Conservation (phyloP, 1,284 basidiomycete species). For the Irpex sp. region DNA sequence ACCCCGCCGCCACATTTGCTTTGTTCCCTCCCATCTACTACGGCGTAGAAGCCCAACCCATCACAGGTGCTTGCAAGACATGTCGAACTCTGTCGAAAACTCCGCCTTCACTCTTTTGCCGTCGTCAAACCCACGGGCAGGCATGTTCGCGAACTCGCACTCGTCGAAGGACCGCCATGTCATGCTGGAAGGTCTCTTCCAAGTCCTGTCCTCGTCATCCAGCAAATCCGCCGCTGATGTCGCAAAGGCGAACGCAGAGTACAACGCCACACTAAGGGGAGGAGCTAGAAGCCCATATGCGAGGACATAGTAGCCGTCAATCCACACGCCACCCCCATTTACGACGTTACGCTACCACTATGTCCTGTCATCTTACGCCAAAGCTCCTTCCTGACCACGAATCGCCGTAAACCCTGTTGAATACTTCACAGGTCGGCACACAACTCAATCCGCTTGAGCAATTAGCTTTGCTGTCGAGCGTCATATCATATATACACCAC, state of each 20-base stretch:
- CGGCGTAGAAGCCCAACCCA: not conserved
- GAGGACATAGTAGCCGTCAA: not conserved
- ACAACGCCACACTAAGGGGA: not conserved
- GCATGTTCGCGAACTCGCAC: constrained; percentile 8
- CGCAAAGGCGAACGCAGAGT: not conserved
- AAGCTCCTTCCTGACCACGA: not conserved
- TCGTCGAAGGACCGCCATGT: constrained; percentile 6
- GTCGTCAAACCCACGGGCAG: not conserved
- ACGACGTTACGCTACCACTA: not conserved
- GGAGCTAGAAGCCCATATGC: not conserved
- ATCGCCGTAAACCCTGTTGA: not conserved
- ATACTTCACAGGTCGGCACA: not conserved
- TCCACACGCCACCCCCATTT: not conserved
- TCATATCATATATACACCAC: not conserved
- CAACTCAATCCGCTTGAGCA: not conserved
- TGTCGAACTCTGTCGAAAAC: constrained; percentile 1
- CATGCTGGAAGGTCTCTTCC: constrained; percentile 8
- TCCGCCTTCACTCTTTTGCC: not conserved
- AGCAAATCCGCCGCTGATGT: not conserved
- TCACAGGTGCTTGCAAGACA: not conserved
- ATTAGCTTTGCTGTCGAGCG: not conserved
- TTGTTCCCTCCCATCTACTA: not conserved
- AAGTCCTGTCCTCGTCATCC: not conserved
- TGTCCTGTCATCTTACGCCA: not conserved
- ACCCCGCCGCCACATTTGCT: not conserved